Conservation (phyloP, 2,329 filamentous ascomycete species). For the Phialophora macrospora region DNA sequence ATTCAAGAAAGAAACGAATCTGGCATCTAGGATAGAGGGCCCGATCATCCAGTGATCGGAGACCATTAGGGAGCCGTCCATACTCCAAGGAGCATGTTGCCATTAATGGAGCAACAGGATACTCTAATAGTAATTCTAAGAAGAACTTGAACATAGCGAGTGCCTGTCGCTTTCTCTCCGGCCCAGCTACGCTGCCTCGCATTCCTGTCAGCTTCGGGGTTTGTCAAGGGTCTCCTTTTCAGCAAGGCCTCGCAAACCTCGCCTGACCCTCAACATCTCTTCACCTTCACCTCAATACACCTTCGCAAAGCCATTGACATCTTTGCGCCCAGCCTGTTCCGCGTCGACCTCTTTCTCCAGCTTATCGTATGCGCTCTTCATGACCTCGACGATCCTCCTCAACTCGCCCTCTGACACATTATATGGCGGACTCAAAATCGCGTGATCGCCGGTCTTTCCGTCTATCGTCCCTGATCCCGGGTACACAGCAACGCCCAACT, state of each 20-base stretch:
- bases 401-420: constrained; percentile 56
- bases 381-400: constrained; percentile 55
- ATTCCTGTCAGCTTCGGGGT: not conserved
- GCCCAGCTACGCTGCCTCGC: not conserved
- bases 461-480: constrained; percentile 58
- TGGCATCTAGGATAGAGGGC: constrained; percentile 2
- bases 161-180: not conserved
- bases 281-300: not conserved
- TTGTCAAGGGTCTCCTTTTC: not conserved
- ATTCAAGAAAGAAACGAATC: constrained; percentile 8
- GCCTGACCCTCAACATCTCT: not conserved
- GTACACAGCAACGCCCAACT: constrained; percentile 55
- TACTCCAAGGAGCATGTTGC: constrained; percentile 4
- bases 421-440: constrained; percentile 60
- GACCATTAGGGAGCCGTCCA: not conserved
- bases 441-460: constrained; percentile 58
- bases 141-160: constrained; percentile 2
- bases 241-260: not conserved
- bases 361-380: constrained; percentile 46
- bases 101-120: constrained; percentile 10
- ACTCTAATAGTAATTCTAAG: constrained; percentile 26
- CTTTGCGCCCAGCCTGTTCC: not conserved
- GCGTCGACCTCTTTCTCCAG: constrained; percentile 30
- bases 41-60: constrained; percentile 1
- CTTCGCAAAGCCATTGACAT: constrained; percentile 1